These are phyloP conservation scores for Neolentinus lepideus DNA, from an alignment of 1,284 basidiomycete genomes.

Conservation along the genomic window DNA sequence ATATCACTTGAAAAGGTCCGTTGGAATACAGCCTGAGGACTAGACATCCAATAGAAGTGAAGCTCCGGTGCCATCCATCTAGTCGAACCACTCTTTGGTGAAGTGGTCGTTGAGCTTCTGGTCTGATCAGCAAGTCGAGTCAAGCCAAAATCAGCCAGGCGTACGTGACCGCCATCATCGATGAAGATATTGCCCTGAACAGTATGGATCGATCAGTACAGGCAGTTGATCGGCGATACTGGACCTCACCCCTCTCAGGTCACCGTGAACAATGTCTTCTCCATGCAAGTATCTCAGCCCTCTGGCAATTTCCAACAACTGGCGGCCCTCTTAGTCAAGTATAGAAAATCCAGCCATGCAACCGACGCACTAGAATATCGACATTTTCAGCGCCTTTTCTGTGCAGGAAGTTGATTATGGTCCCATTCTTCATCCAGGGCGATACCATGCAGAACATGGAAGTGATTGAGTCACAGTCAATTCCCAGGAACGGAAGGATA, in stretches of 20 bases:
- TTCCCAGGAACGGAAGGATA: not conserved
- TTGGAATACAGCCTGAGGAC: not conserved
- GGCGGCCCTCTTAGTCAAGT: not conserved
- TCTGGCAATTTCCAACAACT: not conserved
- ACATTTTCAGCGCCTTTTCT: not conserved
- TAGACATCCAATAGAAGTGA: not conserved
- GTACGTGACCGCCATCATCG: conserved; percentile 16
- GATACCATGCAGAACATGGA: not conserved
- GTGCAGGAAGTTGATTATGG: not conserved
- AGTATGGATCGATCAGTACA: not conserved
- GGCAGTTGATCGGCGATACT: no score
- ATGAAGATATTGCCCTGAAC: conserved; percentile 18
- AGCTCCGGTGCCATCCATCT: conserved; percentile 10
- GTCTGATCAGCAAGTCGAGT: not conserved
- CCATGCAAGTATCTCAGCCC: not conserved
- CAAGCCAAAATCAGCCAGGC: conserved; percentile 20
- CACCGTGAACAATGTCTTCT: not conserved
- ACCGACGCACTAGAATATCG: no score
- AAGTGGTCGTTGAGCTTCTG: not conserved
- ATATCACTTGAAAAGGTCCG: conserved; percentile 4
- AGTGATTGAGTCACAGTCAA: not conserved
- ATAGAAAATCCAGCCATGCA: no score
- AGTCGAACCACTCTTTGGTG: not conserved
- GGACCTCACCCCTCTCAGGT: not conserved
- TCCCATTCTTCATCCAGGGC: not conserved